Base-by-base conservation (phyloP, 73 alveolate species). In the Durusdinium trenchii region DNA sequence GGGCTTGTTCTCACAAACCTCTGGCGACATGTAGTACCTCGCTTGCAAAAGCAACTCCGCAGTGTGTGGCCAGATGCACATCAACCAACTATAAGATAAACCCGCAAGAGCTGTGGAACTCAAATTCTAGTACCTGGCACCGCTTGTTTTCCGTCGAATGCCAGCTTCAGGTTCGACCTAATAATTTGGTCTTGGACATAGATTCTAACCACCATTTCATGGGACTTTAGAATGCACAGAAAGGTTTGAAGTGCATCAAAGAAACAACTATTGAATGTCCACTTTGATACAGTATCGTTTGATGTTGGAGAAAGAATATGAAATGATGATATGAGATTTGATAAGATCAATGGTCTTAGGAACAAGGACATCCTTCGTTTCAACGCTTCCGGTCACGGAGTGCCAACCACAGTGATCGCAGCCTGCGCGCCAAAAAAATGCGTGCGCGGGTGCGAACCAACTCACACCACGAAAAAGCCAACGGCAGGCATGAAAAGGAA, bases 341-440 rank as follows among this genome's bases (percentile, higher is more conserved):
- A n/a, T n/a, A n/a, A n/a, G n/a, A n/a, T n/a, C n/a, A n/a, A n/a
- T n/a, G n/a, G n/a, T n/a, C n/a, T n/a, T n/a, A n/a, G n/a, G n/a
- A n/a, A n/a, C n/a, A n/a, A n/a, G n/a, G n/a, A n/a, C n/a, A n/a
- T n/a, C n/a, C n/a, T n/a, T n/a, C n/a, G n/a, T n/a, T n/a, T n/a
- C n/a, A n/a, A n/a, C n/a, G 9, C 64, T 12, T 42, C 64, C 10
- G 98, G 73, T 79, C 99, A 99, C 61, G 99, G 99, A 18, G 99
- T 99, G 43, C 99, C 99, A 32, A 99, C 99, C 86, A 99, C 99
- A 20, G 99, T 99, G 98, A 96, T 99, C 6, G 99, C 99, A 60
- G 99, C 99, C 98, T 93, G 60, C 26, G 57, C 28, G 10, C n/a
- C 51, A 57, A 57, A 23, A 23, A 57, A 57, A 16, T 71, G 32